These are phyloP conservation scores for Clitoria ternatea DNA, from an alignment of 306 rosid genomes.

Conservation along the genomic window DNA sequence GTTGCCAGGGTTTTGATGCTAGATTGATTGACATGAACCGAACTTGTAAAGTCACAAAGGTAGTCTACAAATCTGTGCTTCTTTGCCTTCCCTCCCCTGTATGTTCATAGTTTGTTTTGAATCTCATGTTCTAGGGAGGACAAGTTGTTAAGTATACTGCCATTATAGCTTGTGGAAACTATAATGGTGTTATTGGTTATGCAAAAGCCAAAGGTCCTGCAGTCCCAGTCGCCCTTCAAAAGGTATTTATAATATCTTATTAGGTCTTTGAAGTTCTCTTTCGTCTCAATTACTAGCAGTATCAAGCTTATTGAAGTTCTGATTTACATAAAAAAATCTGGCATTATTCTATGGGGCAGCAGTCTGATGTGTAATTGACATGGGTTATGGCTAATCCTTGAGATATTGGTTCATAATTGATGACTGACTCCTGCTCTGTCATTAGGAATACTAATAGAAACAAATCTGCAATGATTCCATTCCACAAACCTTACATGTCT, in stretches of 20 bases:
- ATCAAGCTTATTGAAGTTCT: not conserved
- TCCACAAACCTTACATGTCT: not conserved
- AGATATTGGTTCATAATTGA: not conserved
- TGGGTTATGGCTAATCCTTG: not conserved
- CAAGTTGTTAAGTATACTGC: slow-evolving; percentile 83
- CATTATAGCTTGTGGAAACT: slow-evolving; percentile 90
- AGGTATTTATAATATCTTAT: slow-evolving; percentile 48
- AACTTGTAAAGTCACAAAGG: slow-evolving; percentile 95
- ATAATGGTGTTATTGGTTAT: slow-evolving; percentile 80
- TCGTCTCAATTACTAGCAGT: not conserved
- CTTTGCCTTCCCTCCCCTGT: not conserved
- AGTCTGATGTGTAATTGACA: not conserved
- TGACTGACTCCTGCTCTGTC: not conserved
- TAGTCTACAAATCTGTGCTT: slow-evolving; percentile 18
- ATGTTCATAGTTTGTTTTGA: slow-evolving; percentile 24
- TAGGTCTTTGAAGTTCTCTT: slow-evolving; percentile 18
- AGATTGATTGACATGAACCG: slow-evolving; percentile 83
- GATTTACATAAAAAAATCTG: not conserved
- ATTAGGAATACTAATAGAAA: not conserved
- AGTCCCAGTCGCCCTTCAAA: slow-evolving; percentile 73
- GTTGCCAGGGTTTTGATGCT: slow-evolving; percentile 86
- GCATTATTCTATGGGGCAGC: not conserved
- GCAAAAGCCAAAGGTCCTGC: slow-evolving; percentile 97
- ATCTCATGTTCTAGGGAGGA: slow-evolving; percentile 61
- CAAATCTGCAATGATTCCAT: not conserved